Evolutionary conservation across 2,329 filamentous ascomycete genomes (phyloP), one percentile per base, ranked within the genome.

Genomic region (Colletotrichum melonis): DNA sequence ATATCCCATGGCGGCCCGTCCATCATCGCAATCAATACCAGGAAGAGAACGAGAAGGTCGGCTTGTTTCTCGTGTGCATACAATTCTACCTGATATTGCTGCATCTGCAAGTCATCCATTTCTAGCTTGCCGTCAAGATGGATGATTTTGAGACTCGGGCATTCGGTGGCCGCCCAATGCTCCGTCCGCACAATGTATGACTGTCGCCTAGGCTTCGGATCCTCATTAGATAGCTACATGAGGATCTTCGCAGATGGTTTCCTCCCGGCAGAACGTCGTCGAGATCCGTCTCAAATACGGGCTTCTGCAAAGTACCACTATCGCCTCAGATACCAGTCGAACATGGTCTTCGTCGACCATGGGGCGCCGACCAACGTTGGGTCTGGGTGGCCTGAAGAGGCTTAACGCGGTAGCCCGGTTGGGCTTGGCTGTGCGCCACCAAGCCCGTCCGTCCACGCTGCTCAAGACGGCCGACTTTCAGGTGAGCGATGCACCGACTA

Each of bases 281-380:
- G 28, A 65, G 26, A 28, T 19, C 67, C 71, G 56, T 73, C 71
- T 57, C 67, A 71, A 65, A 65, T 71, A 73, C 71, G 71, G 71
- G 71, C 67, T 52, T 70, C 30, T 56, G 22, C 19, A 56, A 59
- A 35, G 26, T 58, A 59, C 22, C 59, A 62, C 60, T n/a, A 59
- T 26, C 66, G 59, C 59, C 28, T 54, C 66, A 69, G 67, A 73
- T 22, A 73, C 57, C 70, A 65, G 60, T 54, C 26, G 32, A 69
- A 55, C 32, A 55, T 12, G 12, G 46, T 35, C 30, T 56, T 46
- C 16, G 42, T 64, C 14, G 14, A 60, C 28, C 32, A 56, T 46
- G 12, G 42, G 64, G 64, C 59, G 60, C 60, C 55, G 55, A 22
- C 54, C 54, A 55, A 56, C 59, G 70, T 70, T 69, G 65, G 30